Percentiles rank a stretch among this genome's conserved stretches.
Evolutionary conservation across 192 early-diverging fungal genomes (phyloP).

Genomic region (Allomyces arbusculus): DNA sequence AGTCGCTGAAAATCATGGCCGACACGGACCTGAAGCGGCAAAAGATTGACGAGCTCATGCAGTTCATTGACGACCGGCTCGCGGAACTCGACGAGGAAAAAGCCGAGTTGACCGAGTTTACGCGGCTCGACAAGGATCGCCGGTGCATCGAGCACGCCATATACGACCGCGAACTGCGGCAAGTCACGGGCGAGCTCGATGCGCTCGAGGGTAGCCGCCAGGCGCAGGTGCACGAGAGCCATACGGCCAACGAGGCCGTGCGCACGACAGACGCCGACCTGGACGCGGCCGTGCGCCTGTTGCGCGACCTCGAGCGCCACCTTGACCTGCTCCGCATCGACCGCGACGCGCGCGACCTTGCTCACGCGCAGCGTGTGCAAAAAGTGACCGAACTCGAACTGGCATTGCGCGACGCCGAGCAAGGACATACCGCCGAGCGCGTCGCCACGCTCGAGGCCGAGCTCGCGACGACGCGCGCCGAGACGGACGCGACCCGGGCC

Average conservation of each 20-base stretch:
- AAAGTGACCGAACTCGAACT: not conserved
- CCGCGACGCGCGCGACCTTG: not conserved
- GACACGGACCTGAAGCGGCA: conserved; percentile 66
- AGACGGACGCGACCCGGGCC: not conserved
- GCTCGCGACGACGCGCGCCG: not conserved
- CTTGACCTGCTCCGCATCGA: not conserved
- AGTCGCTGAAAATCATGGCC: conserved; percentile 78
- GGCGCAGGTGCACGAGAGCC: conserved; percentile 6
- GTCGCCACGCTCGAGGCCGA: not conserved
- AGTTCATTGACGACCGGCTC: conserved; percentile 71
- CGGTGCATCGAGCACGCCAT: conserved; percentile 84
- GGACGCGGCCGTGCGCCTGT: conserved; percentile 21
- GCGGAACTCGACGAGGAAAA: conserved; percentile 83
- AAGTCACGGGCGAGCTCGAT: conserved; percentile 27
- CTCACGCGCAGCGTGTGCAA: not conserved
- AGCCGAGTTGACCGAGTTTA: conserved; percentile 74
- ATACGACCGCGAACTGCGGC: conserved; percentile 67
- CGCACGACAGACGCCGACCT: conserved; percentile 32
- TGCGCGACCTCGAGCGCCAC: conserved; percentile 22
- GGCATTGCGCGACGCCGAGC: not conserved
- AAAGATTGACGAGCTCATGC: conserved; percentile 77
- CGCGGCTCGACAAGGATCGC: conserved; percentile 63
- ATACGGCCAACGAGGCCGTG: conserved; percentile 22
- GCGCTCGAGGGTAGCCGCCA: not conserved
- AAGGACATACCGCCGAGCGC: not conserved